These are phyloP conservation scores for Carex cristatella DNA, from an alignment of 176 grass and related monocot genomes.

Conservation along the genomic window DNA sequence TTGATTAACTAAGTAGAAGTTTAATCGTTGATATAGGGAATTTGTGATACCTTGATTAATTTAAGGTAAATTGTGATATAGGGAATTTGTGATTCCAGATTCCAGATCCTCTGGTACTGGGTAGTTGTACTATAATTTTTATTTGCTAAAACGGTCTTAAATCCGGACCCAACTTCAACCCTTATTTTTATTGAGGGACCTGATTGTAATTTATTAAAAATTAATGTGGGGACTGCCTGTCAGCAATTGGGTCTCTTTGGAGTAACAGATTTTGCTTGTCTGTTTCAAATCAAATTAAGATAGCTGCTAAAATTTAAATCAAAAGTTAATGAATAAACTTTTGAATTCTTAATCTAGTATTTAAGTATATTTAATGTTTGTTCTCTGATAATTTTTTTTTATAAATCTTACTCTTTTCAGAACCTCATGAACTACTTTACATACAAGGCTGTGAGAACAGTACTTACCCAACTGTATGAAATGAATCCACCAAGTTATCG, in stretches of 20 bases:
- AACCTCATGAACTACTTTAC: conserved; percentile 89
- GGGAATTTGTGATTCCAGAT: background rate
- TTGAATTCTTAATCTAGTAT: background rate
- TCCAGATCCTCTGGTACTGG: background rate
- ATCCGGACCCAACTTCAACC: background rate
- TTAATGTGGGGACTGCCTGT: background rate
- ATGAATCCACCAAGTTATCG: conserved; percentile 92
- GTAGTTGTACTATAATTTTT: background rate
- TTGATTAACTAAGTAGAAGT: background rate
- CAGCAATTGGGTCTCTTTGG: background rate
- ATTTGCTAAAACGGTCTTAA: background rate
- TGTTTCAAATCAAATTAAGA: background rate
- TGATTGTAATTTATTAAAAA: conserved; percentile 2
- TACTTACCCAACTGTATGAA: conserved; percentile 90
- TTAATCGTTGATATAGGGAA: background rate
- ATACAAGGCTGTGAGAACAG: conserved; percentile 81
- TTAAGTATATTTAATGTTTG: background rate
- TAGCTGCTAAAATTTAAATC: background rate
- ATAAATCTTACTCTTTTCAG: conserved; percentile 40
- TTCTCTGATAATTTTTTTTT: background rate
- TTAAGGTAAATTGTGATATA: background rate
- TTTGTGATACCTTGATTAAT: background rate
- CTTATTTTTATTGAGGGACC: background rate
- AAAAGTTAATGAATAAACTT: background rate
- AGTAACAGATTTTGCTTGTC: background rate